A percentile compares a stretch with the other conserved stretches of the same genome.
These are phyloP conservation scores for Thermochaetoides thermophila DNA, from an alignment of 495 filamentous ascomycete genomes.

Conservation along the genomic window DNA sequence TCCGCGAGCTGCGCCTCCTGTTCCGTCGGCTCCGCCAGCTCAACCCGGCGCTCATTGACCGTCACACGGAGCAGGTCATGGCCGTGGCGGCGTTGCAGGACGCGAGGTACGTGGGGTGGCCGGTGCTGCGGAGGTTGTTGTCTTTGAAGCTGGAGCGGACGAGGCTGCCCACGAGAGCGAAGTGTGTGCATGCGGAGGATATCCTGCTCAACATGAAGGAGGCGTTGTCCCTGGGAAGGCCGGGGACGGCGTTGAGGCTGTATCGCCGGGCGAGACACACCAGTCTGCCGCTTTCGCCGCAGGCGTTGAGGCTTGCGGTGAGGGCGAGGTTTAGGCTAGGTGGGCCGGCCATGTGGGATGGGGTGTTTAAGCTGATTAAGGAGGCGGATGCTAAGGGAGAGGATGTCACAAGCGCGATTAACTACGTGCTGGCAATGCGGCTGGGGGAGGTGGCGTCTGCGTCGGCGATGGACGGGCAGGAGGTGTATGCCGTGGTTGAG, in stretches of 20 bases:
- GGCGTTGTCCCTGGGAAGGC: constrained; percentile 10
- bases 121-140: constrained; percentile 10
- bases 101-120: constrained; percentile 5
- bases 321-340: constrained; percentile 20
- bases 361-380: constrained; percentile 20
- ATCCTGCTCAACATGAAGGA: constrained; percentile 25
- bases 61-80: constrained; percentile 25
- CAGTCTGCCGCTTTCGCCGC: constrained; percentile 17
- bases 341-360: constrained; percentile 3
- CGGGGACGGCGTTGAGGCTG: constrained; percentile 15
- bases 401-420: constrained; percentile 21
- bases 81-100: constrained; percentile 17
- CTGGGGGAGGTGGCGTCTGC: constrained; percentile 6
- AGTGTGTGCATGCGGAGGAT: constrained; percentile 13
- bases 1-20: constrained; percentile 21
- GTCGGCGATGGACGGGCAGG: neutral
- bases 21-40: constrained; percentile 19
- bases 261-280: constrained; percentile 20
- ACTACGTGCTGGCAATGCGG: constrained; percentile 14
- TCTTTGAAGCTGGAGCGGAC: constrained; percentile 10
- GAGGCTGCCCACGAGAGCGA: constrained; percentile 10
- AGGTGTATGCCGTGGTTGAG: neutral
- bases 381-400: constrained; percentile 17
- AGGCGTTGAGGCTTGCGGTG: constrained; percentile 26
- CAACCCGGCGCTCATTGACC: constrained; percentile 16